phyloP scores from a whole-genome alignment of 345 rosid species.

The Euphorbia tirucalli region DNA sequence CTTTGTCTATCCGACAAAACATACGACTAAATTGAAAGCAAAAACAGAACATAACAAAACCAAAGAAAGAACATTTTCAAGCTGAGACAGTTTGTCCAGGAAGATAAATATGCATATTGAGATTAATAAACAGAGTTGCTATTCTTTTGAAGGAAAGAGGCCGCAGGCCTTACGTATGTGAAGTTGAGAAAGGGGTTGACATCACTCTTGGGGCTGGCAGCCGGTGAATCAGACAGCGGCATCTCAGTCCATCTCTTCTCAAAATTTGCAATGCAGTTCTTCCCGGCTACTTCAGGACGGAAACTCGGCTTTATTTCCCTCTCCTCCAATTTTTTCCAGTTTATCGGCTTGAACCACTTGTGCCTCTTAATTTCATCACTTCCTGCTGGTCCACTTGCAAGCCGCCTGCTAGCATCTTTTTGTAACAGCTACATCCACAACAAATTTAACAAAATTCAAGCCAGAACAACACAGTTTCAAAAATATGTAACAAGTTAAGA shows the following conservation, averaged over 20 bases:
- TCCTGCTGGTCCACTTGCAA: slow-evolving; percentile 69
- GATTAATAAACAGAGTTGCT: slow-evolving; percentile 29
- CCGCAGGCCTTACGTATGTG: slow-evolving; percentile 66
- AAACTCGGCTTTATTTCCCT: slow-evolving; percentile 83
- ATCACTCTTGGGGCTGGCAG: slow-evolving; percentile 60
- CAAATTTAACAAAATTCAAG: neutral
- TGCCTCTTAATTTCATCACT: slow-evolving; percentile 68
- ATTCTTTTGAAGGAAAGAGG: slow-evolving; percentile 43
- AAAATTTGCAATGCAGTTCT: slow-evolving; percentile 80
- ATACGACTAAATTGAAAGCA: neutral
- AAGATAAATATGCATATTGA: neutral
- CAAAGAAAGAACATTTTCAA: neutral
- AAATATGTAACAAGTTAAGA: neutral
- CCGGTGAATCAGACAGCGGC: slow-evolving; percentile 77
- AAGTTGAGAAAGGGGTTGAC: slow-evolving; percentile 67
- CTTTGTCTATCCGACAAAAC: neutral
- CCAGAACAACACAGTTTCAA: neutral
- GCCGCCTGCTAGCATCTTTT: slow-evolving; percentile 68
- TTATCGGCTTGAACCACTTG: slow-evolving; percentile 81
- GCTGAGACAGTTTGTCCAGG: neutral
- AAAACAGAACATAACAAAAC: neutral
- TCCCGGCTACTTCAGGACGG: slow-evolving; percentile 74
- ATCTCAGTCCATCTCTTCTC: slow-evolving; percentile 85
- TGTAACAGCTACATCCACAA: slow-evolving; percentile 56
- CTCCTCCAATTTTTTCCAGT: slow-evolving; percentile 84